Percentiles rank a stretch among this genome's conserved stretches.
phyloP scores from a whole-genome alignment of 805 yeast genomes.

The Starmerella cellae region DNA sequence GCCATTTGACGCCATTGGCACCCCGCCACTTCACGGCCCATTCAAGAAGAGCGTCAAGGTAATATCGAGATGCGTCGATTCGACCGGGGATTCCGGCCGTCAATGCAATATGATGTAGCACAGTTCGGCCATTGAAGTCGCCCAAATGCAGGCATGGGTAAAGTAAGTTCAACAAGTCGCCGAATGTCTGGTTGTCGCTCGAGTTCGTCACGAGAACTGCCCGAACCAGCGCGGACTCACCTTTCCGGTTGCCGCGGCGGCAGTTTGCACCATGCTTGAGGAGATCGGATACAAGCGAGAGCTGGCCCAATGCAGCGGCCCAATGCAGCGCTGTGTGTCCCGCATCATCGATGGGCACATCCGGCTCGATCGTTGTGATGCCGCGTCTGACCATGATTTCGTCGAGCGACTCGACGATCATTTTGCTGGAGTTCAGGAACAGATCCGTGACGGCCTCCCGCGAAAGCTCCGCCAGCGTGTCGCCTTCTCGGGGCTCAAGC shows the following conservation, averaged over 20 bases:
- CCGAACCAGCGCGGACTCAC: conserved; percentile 77
- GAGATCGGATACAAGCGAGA: conserved; percentile 52
- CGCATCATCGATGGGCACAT: conserved; percentile 80
- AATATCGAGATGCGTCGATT: conserved; percentile 58
- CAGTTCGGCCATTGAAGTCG: conserved; percentile 62
- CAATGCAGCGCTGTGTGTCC: conserved; percentile 93
- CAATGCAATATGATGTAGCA: conserved; percentile 74
- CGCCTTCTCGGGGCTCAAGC: conserved; percentile 12
- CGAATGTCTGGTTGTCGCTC: conserved; percentile 65
- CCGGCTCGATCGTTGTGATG: conserved; percentile 31
- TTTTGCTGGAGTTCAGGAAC: conserved; percentile 17
- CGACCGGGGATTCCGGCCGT: conserved; percentile 69
- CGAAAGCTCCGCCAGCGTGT: conserved; percentile 9
- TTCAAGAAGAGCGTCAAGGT: conserved; percentile 55
- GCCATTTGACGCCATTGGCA: conserved; percentile 35
- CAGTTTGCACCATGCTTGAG: conserved; percentile 57
- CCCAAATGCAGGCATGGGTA: conserved; percentile 58
- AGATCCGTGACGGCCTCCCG: conserved; percentile 20
- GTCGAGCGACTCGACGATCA: conserved; percentile 12
- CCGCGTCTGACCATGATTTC: conserved; percentile 24
- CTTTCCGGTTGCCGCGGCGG: conserved; percentile 60
- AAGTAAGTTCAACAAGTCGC: conserved; percentile 51
- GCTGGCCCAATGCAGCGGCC: conserved; percentile 83
- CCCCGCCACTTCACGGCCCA: conserved; percentile 54
- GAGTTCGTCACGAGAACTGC: conserved; percentile 76